A percentile compares a stretch with the other conserved stretches of the same genome.
phyloP scores from a whole-genome alignment of 495 filamentous ascomycete species.

The Parathielavia appendiculata region DNA sequence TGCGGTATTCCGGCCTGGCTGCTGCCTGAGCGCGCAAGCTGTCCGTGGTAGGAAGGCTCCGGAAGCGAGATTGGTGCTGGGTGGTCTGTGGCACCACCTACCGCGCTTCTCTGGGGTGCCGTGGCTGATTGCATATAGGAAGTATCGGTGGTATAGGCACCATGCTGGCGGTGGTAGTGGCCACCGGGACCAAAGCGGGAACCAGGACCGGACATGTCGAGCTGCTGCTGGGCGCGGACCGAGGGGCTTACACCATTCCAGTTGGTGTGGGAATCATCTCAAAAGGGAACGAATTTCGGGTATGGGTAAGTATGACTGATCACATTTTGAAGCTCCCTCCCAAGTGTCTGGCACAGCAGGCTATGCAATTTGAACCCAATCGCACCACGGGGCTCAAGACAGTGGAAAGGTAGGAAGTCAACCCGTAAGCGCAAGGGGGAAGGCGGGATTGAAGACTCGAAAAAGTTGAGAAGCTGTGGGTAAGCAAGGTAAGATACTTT shows the following conservation, averaged over 20 bases:
- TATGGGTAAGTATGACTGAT: background rate
- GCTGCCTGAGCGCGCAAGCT: background rate
- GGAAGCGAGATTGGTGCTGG: conserved; percentile 2
- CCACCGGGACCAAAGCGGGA: conserved; percentile 1
- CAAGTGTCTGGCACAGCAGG: background rate
- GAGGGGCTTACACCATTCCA: background rate
- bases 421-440: background rate
- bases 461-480: background rate
- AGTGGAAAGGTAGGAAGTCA: background rate
- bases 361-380: background rate
- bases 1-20: conserved; percentile 2
- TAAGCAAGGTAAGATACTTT: no score
- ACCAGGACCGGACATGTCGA: conserved; percentile 3
- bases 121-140: background rate
- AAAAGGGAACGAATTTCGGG: background rate
- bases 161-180: conserved; percentile 8
- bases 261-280: no score
- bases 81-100: background rate
- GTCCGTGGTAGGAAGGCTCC: background rate
- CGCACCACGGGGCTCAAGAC: background rate
- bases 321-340: background rate
- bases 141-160: background rate
- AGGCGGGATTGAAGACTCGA: background rate
- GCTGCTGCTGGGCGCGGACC: background rate
- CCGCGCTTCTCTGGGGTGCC: background rate